These are phyloP conservation scores for Grifola frondosa DNA, from an alignment of 1,284 basidiomycete species.

Conservation along the genomic window DNA sequence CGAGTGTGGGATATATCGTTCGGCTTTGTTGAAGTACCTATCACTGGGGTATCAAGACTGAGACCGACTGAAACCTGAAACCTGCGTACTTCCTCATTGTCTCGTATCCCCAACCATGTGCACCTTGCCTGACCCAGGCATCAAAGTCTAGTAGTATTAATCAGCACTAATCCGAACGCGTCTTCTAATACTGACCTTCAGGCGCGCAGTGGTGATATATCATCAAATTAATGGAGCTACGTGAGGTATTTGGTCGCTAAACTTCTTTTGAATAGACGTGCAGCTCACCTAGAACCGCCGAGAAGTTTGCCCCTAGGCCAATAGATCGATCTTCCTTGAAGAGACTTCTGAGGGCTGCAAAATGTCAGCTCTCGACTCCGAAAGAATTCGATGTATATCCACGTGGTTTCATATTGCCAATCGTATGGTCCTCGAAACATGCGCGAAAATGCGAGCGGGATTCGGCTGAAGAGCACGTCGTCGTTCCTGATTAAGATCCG, in stretches of 20 bases:
- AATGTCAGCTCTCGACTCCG: too few species aligned
- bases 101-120: conserved; percentile 37
- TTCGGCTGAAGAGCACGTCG: conserved; percentile 11
- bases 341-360: conserved; percentile 16
- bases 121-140: conserved; percentile 37
- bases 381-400: neutral
- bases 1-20: conserved; percentile 24
- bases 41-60: neutral
- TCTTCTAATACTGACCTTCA: conserved; percentile 9
- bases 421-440: conserved; percentile 12
- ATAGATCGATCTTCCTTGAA: conserved; percentile 13
- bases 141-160: conserved; percentile 35
- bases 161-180: neutral
- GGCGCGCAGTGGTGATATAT: conserved; percentile 22
- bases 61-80: neutral
- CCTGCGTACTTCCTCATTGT: conserved; percentile 31
- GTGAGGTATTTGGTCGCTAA: neutral
- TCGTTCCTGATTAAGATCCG: conserved; percentile 8
- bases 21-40: conserved; percentile 35
- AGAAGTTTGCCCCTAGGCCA: conserved; percentile 19
- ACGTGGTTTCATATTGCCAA: conserved; percentile 17
- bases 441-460: conserved; percentile 15
- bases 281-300: conserved; percentile 18
- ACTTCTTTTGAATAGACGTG: too few species aligned
- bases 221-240: conserved; percentile 18